phyloP scores from a whole-genome alignment of 2,329 filamentous ascomycete species.

The Sclerotinia glacialis region DNA sequence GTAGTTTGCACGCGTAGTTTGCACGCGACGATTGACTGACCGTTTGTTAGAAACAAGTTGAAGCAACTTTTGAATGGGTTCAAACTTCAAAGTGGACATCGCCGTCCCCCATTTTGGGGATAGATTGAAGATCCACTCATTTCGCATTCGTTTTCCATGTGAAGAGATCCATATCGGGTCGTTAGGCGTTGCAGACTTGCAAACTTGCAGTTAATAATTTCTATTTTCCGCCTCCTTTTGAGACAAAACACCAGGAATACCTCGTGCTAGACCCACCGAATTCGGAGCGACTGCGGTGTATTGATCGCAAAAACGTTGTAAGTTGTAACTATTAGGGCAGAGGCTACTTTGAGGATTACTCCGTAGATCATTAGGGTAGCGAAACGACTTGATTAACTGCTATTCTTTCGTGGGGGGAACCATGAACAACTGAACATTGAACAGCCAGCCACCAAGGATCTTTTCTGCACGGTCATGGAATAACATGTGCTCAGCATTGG shows the following conservation, averaged over 20 bases:
- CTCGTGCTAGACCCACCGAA: conserved; percentile 16
- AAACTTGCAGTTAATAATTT: background rate
- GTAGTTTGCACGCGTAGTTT: conserved; percentile 11
- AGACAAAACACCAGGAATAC: background rate
- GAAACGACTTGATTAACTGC: background rate
- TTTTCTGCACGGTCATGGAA: conserved; percentile 11
- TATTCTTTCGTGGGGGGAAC: background rate
- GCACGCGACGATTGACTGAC: conserved; percentile 7
- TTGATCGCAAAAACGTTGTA: conserved; percentile 4
- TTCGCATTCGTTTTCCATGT: conserved; percentile 3
- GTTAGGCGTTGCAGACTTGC: conserved; percentile 1
- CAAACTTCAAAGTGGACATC: background rate
- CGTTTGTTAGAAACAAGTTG: background rate
- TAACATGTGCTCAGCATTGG: conserved; percentile 9
- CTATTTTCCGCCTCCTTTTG: conserved; percentile 3
- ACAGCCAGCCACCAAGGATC: conserved; percentile 10
- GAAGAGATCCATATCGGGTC: conserved; percentile 14
- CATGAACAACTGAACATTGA: conserved; percentile 4
- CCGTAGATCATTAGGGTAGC: background rate
- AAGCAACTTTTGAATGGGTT: background rate
- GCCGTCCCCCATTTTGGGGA: conserved; percentile 5
- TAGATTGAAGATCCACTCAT: background rate
- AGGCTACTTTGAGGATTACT: background rate
- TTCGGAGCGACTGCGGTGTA: conserved; percentile 19
- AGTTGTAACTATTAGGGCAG: background rate